Conservation (phyloP, 176 grass and related monocot genomes). For the Oropetium thomaeum region DNA sequence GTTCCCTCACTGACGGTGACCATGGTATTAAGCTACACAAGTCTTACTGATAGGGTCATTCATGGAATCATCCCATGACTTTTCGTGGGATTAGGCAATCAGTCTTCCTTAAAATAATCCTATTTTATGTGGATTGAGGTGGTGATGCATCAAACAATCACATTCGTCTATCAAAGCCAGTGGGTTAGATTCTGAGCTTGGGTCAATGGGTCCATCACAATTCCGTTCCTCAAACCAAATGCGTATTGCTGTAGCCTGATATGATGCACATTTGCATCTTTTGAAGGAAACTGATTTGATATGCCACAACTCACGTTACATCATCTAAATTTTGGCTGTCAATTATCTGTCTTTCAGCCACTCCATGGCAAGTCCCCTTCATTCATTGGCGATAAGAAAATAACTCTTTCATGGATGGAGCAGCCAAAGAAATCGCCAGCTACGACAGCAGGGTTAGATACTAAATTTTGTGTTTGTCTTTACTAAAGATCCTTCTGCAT, state of each 20-base stretch:
- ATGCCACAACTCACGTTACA: neutral
- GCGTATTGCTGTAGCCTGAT: neutral
- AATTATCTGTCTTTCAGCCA: conserved; percentile 55
- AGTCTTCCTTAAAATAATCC: neutral
- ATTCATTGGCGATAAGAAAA: conserved; percentile 87
- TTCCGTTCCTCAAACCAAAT: neutral
- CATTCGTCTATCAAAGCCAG: neutral
- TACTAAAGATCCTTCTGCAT: conserved; percentile 2
- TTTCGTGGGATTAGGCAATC: neutral
- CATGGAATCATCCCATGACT: neutral
- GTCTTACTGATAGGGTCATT: neutral
- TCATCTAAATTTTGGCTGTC: conserved; percentile 10
- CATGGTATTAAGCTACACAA: too few species aligned
- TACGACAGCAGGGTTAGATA: conserved; percentile 53
- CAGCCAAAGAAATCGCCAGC: conserved; percentile 60
- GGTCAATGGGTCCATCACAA: neutral
- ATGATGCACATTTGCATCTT: neutral
- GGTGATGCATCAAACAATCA: neutral
- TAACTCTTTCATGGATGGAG: conserved; percentile 85
- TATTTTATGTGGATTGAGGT: neutral
- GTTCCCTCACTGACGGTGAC: neutral
- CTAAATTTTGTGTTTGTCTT: neutral
- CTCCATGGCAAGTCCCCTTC: conserved; percentile 82
- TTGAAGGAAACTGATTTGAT: conserved; percentile 9
- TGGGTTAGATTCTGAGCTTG: neutral